phyloP scores from a whole-genome alignment of 345 rosid genomes.

The Eucalyptus globulus region DNA sequence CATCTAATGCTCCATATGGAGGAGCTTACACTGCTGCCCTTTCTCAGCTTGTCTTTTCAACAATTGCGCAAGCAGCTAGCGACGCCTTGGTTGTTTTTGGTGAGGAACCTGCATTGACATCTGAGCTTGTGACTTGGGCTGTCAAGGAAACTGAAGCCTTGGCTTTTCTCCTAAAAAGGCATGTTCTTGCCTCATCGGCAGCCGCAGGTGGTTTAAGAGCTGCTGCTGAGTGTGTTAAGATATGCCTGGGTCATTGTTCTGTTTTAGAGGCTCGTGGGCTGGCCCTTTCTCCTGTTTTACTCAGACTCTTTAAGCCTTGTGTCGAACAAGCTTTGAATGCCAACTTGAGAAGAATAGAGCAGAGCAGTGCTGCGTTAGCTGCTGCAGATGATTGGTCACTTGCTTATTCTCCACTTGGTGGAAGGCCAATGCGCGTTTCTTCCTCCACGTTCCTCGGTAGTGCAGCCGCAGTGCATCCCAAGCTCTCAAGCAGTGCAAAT shows the following conservation, averaged over 20 bases:
- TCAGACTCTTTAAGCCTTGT: slow-evolving; percentile 58
- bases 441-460: slow-evolving; percentile 24
- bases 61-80: slow-evolving; percentile 74
- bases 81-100: slow-evolving; percentile 73
- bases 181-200: slow-evolving; percentile 65
- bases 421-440: slow-evolving; percentile 15
- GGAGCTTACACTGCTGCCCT: slow-evolving; percentile 48
- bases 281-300: slow-evolving; percentile 62
- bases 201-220: slow-evolving; percentile 64
- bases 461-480: slow-evolving; percentile 32
- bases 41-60: slow-evolving; percentile 70
- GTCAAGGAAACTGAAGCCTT: slow-evolving; percentile 61
- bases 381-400: slow-evolving; percentile 87
- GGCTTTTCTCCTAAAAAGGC: slow-evolving; percentile 52
- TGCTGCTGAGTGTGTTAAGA: slow-evolving; percentile 61
- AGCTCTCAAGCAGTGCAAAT: slow-evolving; percentile 72
- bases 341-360: slow-evolving; percentile 70
- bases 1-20: slow-evolving; percentile 37
- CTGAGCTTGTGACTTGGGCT: slow-evolving; percentile 96
- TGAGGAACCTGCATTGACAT: slow-evolving; percentile 69
- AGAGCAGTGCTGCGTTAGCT: slow-evolving; percentile 64
- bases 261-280: slow-evolving; percentile 78
- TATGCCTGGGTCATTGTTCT: slow-evolving; percentile 66
- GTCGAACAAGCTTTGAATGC: slow-evolving; percentile 56
- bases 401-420: slow-evolving; percentile 36